Conservation (phyloP, 768 basidiomycete genomes). For the Gyrodon lividus region DNA sequence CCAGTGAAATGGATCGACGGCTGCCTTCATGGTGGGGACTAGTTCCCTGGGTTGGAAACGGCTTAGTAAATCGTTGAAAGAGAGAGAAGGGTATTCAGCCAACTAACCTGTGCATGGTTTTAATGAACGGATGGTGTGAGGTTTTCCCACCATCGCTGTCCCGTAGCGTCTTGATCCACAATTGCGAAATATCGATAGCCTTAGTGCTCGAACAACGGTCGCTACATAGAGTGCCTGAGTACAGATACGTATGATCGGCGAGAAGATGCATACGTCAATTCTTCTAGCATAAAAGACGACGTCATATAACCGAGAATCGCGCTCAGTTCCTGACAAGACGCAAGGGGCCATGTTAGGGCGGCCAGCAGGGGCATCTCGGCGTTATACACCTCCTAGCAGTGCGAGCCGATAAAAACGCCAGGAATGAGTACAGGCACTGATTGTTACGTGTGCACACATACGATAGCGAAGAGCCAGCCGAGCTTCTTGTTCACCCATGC, state of each 20-base stretch:
- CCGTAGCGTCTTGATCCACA: constrained; percentile 25
- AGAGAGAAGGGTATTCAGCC: too few relatives aligned
- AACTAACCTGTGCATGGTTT: constrained; percentile 25
- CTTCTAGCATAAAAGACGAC: constrained; percentile 31
- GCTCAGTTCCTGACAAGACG: constrained; percentile 19
- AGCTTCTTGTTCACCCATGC: constrained; percentile 24
- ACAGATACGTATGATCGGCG: neutral
- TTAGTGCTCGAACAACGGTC: constrained; percentile 26
- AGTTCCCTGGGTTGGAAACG: constrained; percentile 17
- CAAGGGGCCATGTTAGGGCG: constrained; percentile 23
- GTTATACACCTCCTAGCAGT: constrained; percentile 25
- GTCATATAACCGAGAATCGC: constrained; percentile 30
- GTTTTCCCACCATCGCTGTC: constrained; percentile 16
- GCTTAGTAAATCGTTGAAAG: neutral
- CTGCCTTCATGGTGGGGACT: constrained; percentile 22
- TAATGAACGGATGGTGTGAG: constrained; percentile 24
- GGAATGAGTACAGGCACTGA: too few relatives aligned
- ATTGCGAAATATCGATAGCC: constrained; percentile 12
- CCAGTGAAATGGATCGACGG: constrained; percentile 27
- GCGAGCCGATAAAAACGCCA: neutral
- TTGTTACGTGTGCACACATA: constrained; percentile 3
- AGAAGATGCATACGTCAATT: constrained; percentile 22
- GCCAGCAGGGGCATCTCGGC: constrained; percentile 28
- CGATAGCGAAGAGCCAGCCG: constrained; percentile 23
- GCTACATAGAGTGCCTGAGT: constrained; percentile 10